Percentiles rank a stretch among this genome's conserved stretches.
phyloP scores from a whole-genome alignment of 2,329 filamentous ascomycete genomes.

The Aspergillus uvarum region DNA sequence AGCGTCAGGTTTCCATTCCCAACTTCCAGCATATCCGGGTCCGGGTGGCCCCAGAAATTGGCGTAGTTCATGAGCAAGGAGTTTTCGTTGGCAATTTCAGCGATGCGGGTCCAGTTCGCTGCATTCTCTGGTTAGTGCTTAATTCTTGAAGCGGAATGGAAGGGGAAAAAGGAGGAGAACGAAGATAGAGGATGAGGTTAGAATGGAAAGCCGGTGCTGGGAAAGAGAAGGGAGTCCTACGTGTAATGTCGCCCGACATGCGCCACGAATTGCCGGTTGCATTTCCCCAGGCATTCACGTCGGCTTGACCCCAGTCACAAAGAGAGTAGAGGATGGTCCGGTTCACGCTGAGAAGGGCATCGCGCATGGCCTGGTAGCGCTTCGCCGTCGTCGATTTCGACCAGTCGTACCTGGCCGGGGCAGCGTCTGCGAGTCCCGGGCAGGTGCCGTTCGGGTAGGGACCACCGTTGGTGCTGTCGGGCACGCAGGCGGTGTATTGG shows the following conservation, averaged over 20 bases:
- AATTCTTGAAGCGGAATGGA: too few relatives aligned
- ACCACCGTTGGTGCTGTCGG: conserved; percentile 36
- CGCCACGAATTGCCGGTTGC: conserved; percentile 50
- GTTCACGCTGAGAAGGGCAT: conserved; percentile 48
- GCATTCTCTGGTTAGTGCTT: neutral
- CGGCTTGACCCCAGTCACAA: conserved; percentile 55
- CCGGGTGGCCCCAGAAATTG: conserved; percentile 53
- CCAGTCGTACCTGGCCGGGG: conserved; percentile 54
- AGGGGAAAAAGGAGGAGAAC: neutral
- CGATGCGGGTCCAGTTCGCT: conserved; percentile 29
- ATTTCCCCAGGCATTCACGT: conserved; percentile 53
- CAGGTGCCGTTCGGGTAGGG: conserved; percentile 45
- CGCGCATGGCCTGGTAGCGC: conserved; percentile 54
- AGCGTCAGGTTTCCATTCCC: conserved; percentile 51
- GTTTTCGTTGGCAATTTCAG: conserved; percentile 52
- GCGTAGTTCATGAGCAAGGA: conserved; percentile 47
- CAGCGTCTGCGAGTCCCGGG: conserved; percentile 33
- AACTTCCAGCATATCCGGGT: conserved; percentile 54
- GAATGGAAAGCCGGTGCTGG: too few relatives aligned
- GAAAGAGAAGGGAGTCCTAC: conserved; percentile 15
- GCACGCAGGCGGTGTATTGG: conserved; percentile 41
- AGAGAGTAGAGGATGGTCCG: conserved; percentile 53
- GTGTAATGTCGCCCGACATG: conserved; percentile 36
- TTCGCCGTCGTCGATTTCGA: conserved; percentile 47
- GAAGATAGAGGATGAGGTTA: too few relatives aligned